Conservation (phyloP, 2,329 filamentous ascomycete genomes). For the Cercospora berteroae region DNA sequence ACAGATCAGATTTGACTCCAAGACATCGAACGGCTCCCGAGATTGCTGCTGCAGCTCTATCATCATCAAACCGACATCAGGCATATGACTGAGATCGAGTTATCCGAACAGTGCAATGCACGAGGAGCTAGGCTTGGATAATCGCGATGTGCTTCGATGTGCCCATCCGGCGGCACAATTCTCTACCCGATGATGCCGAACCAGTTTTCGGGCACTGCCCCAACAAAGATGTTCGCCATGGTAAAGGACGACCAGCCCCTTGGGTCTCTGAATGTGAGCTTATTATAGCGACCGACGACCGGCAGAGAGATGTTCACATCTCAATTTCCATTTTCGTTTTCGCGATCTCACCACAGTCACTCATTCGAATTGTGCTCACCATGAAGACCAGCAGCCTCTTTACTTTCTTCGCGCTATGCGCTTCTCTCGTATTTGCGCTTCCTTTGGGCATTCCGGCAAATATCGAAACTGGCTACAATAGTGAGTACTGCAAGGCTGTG, state of each 20-base stretch:
- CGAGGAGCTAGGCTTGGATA: not conserved
- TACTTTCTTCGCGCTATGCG: not conserved
- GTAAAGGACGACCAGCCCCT: not conserved
- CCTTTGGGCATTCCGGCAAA: not conserved
- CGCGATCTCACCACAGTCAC: not conserved
- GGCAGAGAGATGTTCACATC: not conserved
- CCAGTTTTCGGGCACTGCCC: not conserved
- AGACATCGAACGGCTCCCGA: conserved; percentile 4
- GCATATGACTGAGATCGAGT: not conserved
- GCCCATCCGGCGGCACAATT: not conserved
- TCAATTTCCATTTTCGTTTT: not conserved
- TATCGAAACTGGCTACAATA: not conserved
- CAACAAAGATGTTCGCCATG: not conserved
- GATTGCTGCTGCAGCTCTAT: not conserved
- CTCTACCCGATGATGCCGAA: not conserved
- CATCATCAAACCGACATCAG: not conserved
- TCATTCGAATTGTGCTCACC: not conserved
- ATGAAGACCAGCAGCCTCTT: not conserved
- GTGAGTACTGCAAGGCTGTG: not conserved
- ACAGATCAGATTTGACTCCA: not conserved
- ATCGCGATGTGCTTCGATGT: not conserved
- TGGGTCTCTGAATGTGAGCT: not conserved
- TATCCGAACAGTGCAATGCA: not conserved
- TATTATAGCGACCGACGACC: not conserved
- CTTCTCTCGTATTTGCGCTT: not conserved